These are phyloP conservation scores for Solanum gandarillasii DNA, from an alignment of 257 asterid genomes.

Conservation along the genomic window DNA sequence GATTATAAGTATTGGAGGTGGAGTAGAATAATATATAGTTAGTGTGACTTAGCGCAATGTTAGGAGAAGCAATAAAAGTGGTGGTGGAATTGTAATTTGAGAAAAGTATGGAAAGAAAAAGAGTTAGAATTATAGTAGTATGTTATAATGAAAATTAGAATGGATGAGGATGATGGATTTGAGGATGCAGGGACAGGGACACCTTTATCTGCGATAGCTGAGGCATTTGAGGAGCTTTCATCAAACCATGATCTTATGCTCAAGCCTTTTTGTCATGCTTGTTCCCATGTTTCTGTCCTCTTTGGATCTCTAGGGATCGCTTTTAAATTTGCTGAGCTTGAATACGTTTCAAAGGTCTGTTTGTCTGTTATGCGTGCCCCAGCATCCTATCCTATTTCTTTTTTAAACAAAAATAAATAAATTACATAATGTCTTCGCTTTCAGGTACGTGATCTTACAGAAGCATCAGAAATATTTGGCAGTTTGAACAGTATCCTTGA, in stretches of 20 bases:
- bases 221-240: constrained; percentile 82
- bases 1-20: background rate
- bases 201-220: constrained; percentile 75
- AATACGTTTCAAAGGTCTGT: constrained; percentile 82
- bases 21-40: background rate
- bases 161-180: constrained; percentile 37
- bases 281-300: constrained; percentile 85
- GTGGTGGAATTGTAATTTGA: background rate
- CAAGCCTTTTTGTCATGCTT: constrained; percentile 76
- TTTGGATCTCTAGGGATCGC: constrained; percentile 85
- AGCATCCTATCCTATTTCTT: too few species aligned
- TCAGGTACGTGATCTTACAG: constrained; percentile 69
- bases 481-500: constrained; percentile 54
- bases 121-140: background rate
- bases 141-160: constrained; percentile 8
- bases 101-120: background rate
- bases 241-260: constrained; percentile 47
- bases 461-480: constrained; percentile 45
- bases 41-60: background rate
- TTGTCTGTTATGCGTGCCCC: background rate
- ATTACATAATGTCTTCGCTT: background rate
- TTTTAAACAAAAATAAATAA: background rate
- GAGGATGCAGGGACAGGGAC: constrained; percentile 33
- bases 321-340: constrained; percentile 85
- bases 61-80: background rate